A percentile compares a stretch with the other conserved stretches of the same genome.
phyloP scores from a whole-genome alignment of 2,329 filamentous ascomycete genomes.

The Pseudonectria foliicola region DNA sequence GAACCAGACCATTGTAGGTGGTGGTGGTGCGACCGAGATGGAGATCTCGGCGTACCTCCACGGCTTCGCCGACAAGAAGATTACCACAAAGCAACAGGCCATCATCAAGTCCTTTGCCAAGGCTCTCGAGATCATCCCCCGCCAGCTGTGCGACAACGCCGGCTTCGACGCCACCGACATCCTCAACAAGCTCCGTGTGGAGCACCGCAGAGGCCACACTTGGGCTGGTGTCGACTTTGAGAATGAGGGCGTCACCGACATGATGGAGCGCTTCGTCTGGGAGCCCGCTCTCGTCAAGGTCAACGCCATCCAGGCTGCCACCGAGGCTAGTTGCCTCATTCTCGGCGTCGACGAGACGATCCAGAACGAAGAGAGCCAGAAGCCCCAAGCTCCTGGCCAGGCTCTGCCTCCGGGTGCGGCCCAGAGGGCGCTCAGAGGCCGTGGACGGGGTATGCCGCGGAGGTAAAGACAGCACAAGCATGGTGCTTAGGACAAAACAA shows the following conservation, averaged over 20 bases:
- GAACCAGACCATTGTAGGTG: conserved; percentile 90
- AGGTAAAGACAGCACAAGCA: conserved; percentile 41
- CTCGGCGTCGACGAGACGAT: conserved; percentile 97
- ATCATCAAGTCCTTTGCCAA: conserved; percentile 98
- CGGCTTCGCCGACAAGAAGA: conserved; percentile 84
- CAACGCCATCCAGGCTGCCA: conserved; percentile 93
- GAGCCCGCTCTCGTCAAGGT: conserved; percentile 94
- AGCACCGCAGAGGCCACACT: conserved; percentile 85
- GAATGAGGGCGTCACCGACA: conserved; percentile 86
- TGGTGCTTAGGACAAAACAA: conserved; percentile 13
- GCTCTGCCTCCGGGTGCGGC: conserved; percentile 74
- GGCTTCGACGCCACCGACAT: conserved; percentile 98
- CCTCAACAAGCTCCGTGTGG: conserved; percentile 88
- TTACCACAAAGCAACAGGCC: conserved; percentile 90
- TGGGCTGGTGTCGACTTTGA: conserved; percentile 97
- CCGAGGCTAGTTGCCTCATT: conserved; percentile 92
- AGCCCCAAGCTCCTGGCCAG: conserved; percentile 72
- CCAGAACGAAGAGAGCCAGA: conserved; percentile 88
- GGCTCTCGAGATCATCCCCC: conserved; percentile 91
- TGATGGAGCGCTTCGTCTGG: conserved; percentile 95
- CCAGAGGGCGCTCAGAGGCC: conserved; percentile 76
- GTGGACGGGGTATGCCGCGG: conserved; percentile 85
- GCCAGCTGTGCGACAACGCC: conserved; percentile 96
- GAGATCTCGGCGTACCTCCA: conserved; percentile 92
- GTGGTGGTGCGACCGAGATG: conserved; percentile 94